Percentiles rank a stretch among this genome's conserved stretches.
phyloP scores from a whole-genome alignment of 345 rosid genomes.

The Xanthoceras sorbifolium region DNA sequence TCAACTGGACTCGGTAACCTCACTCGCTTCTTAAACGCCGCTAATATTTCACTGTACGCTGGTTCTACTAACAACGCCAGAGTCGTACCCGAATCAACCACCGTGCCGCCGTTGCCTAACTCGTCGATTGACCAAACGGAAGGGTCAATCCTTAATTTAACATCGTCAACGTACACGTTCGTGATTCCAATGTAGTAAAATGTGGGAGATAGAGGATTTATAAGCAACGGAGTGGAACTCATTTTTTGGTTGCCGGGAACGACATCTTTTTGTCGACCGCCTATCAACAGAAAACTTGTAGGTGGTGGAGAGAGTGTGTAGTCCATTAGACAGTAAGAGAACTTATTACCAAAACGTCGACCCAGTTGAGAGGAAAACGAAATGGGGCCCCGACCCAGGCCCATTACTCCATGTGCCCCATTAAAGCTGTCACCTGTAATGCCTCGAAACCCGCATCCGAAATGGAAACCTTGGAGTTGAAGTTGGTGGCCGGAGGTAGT shows the following conservation, averaged over 20 bases:
- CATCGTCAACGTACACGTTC: conserved; percentile 48
- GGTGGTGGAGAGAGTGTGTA: conserved; percentile 85
- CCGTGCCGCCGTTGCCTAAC: conserved; percentile 80
- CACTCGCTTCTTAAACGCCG: conserved; percentile 46
- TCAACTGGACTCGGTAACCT: conserved; percentile 42
- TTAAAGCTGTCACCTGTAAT: conserved; percentile 64
- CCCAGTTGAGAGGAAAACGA: conserved; percentile 81
- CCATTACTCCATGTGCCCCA: conserved; percentile 89
- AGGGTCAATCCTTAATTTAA: conserved; percentile 53
- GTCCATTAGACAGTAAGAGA: conserved; percentile 87
- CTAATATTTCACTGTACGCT: conserved; percentile 51
- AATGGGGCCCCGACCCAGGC: conserved; percentile 81
- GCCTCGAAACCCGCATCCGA: conserved; percentile 84
- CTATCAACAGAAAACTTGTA: conserved; percentile 72
- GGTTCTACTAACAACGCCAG: conserved; percentile 53
- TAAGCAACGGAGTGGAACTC: conserved; percentile 63
- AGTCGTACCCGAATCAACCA: conserved; percentile 85
- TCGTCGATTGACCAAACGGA: conserved; percentile 74
- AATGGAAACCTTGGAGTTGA: conserved; percentile 43
- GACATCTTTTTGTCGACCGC: conserved; percentile 23
- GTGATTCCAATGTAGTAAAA: conserved; percentile 66
- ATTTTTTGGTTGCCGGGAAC: conserved; percentile 17
- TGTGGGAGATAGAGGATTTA: conserved; percentile 64
- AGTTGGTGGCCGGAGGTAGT: conserved; percentile 50
- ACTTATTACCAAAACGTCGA: conserved; percentile 69